phyloP scores from a whole-genome alignment of 441 rosid genomes.

The Lepidium campestre region DNA sequence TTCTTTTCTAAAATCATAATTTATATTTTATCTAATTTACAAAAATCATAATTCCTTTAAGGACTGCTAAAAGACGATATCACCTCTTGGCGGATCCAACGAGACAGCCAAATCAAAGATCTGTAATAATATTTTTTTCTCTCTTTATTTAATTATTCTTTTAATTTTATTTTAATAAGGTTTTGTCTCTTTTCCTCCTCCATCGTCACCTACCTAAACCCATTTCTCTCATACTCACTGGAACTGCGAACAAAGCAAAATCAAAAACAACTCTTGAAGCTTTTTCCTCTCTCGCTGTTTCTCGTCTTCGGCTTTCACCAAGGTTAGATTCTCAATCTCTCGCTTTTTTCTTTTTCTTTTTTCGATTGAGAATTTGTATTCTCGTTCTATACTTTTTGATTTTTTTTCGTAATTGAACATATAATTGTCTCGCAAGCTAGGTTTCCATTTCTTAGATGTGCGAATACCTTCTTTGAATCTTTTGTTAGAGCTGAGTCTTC shows the following conservation, averaged over 20 bases:
- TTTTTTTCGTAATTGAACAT: background rate
- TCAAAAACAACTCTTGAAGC: background rate
- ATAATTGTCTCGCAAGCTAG: background rate
- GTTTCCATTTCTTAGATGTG: background rate
- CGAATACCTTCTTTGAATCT: background rate
- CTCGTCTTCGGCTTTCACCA: background rate
- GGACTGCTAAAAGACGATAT: background rate
- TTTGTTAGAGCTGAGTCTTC: background rate
- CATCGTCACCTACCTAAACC: background rate
- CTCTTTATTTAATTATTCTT: background rate
- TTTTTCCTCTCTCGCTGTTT: background rate
- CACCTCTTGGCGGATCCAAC: slow-evolving; percentile 12
- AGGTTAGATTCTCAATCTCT: slow-evolving; percentile 3
- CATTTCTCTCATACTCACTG: background rate
- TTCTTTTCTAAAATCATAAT: no score
- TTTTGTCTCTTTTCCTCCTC: background rate
- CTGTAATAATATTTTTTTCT: background rate
- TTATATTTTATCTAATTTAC: no score
- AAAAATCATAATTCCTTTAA: no score
- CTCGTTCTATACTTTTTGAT: background rate
- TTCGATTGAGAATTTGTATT: background rate
- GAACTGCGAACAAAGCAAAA: background rate
- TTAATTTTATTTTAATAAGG: background rate
- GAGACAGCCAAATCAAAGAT: background rate
- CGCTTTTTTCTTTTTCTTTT: background rate